Percentiles rank a stretch among this genome's conserved stretches.
Evolutionary conservation across 192 early-diverging fungal species (phyloP).

Genomic region (Funneliformis mosseae): DNA sequence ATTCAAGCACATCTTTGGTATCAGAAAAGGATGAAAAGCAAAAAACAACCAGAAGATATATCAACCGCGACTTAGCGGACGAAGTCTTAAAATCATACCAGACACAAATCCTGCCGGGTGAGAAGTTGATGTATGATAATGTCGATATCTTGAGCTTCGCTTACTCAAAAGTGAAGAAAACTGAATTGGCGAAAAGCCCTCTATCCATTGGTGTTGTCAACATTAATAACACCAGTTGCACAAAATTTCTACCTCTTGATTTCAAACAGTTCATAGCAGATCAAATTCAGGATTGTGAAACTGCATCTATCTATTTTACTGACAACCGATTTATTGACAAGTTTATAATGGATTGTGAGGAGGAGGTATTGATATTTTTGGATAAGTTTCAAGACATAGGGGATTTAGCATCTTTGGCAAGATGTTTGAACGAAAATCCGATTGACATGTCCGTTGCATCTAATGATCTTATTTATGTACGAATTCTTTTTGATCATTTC

Average conservation of each 20-base stretch:
- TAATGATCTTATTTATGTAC: conserved; percentile 8
- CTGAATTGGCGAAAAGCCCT: not conserved
- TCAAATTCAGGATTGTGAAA: not conserved
- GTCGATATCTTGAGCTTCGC: not conserved
- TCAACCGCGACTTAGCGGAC: not conserved
- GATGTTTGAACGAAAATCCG: not conserved
- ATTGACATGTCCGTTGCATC: not conserved
- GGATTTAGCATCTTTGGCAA: not conserved
- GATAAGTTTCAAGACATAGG: not conserved
- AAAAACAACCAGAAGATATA: conserved; percentile 7
- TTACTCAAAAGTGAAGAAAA: conserved; percentile 5
- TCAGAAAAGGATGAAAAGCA: conserved; percentile 7
- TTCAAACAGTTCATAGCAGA: too few species aligned
- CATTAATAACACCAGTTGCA: not conserved
- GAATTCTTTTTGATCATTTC: not conserved
- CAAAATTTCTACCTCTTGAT: not conserved
- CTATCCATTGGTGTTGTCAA: not conserved
- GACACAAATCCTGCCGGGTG: too few species aligned
- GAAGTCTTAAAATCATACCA: too few species aligned
- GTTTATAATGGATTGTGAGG: not conserved
- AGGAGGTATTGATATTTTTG: conserved; percentile 4
- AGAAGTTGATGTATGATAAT: not conserved
- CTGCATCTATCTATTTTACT: not conserved
- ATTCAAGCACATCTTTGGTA: not conserved
- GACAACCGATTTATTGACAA: not conserved